Evolutionary conservation across 805 yeast genomes (phyloP), one percentile per base, ranked within the genome.

Genomic region (Novakomyces olei): DNA sequence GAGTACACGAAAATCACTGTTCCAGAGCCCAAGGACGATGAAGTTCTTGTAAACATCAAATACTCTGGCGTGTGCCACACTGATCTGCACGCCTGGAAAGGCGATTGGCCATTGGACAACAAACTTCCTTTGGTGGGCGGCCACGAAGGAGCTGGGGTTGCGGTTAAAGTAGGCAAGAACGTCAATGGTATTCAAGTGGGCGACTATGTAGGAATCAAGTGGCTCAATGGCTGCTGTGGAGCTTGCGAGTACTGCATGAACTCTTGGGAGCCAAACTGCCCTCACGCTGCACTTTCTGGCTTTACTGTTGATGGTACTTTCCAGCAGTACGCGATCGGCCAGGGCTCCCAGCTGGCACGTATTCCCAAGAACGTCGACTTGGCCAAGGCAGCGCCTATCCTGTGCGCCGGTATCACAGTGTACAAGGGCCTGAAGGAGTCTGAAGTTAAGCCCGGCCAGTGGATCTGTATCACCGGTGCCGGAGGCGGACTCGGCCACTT

Each of bases 51-150:
- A 57, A 70, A 79, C 54, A 71, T 80, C 54, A 71, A 69, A 58
- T 79, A 72, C 63, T 69, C 92, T 17, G 93, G 93, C 56, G 92
- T 79, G 35, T 79, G 93, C 58, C 93, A 81, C 63, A 79, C 92
- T 25, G 93, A 79, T 51, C 66, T 80, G 53, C 92, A 80, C 61
- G 92, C 88, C 35, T 77, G 88, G 85, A 68, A 75, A 51, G 92
- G 92, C 47, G 92, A 79, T 58, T 79, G 92, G 91, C 88, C 91
- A 32, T 60, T 74, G 53, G 41, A 58, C 41, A 67, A 73, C 41
- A 72, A 72, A 50, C 60, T 72, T 38, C 85, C 85, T 15, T 58
- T 74, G 43, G 81, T 76, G 31, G 88, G 88, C 41, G 91, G 91
- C 45, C 91, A 76, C 57, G 91, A 76, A 57, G 91, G 88, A 58